A percentile compares a stretch with the other conserved stretches of the same genome.
Evolutionary conservation across 176 grass and related monocot species (phyloP).

Genomic region (Aegilops sharonensis): DNA sequence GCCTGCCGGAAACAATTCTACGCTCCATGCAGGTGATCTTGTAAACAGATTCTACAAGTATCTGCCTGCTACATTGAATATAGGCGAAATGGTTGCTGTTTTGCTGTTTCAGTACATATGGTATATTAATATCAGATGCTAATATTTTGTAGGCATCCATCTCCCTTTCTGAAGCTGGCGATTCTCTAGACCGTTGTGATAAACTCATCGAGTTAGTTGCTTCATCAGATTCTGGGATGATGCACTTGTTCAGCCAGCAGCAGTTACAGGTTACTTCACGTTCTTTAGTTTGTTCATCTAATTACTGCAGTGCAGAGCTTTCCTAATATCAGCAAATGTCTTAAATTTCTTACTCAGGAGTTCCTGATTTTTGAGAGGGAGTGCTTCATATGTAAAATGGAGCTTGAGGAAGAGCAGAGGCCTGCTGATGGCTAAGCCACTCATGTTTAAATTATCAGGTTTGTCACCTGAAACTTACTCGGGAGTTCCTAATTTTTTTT

Average conservation of each 20-base stretch:
- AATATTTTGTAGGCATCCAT: conserved; percentile 64
- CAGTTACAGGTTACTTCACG: conserved; percentile 68
- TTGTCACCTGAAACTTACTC: neutral
- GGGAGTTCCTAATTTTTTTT: neutral
- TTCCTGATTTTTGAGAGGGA: conserved; percentile 90
- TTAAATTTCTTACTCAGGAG: conserved; percentile 54
- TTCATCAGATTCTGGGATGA: conserved; percentile 69
- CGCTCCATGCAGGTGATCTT: conserved; percentile 86
- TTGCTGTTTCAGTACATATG: neutral
- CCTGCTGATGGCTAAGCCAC: conserved; percentile 29
- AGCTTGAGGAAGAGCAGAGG: conserved; percentile 65
- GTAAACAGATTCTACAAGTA: neutral
- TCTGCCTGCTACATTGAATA: conserved; percentile 2
- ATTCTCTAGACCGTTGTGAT: conserved; percentile 63
- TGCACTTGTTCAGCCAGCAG: conserved; percentile 92
- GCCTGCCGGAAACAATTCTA: conserved; percentile 88
- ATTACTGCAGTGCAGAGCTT: neutral
- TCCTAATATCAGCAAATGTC: neutral
- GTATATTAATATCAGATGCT: neutral
- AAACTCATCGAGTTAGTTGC: conserved; percentile 81
- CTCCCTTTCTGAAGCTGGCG: conserved; percentile 61
- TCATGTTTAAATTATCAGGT: conserved; percentile 18
- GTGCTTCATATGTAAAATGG: conserved; percentile 68
- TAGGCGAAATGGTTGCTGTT: neutral
- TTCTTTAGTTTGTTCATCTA: conserved; percentile 8